These are phyloP conservation scores for Ceratobasidium sp. DNA, from an alignment of 1,284 basidiomycete genomes.

Conservation along the genomic window DNA sequence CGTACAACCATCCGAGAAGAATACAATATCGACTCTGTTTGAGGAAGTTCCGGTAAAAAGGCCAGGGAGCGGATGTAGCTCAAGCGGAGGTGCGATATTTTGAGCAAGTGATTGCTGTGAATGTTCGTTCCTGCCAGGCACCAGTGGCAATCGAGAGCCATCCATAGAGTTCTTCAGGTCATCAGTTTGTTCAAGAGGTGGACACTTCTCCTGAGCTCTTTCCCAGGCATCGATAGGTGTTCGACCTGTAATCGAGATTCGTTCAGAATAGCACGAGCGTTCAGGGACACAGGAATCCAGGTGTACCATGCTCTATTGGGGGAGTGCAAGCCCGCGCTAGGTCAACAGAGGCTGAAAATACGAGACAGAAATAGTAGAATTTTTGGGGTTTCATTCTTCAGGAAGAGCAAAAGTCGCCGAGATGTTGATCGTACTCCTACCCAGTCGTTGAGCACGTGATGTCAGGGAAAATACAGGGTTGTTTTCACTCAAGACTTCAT, in stretches of 20 bases:
- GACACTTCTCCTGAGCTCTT: neutral
- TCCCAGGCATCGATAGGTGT: neutral
- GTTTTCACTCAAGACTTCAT: no score
- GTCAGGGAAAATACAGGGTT: slow-evolving; percentile 19
- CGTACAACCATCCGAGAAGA: slow-evolving; percentile 87
- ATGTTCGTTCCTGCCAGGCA: neutral
- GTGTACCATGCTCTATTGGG: no score
- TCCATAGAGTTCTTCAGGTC: neutral
- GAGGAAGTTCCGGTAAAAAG: slow-evolving; percentile 68
- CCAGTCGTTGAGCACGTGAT: slow-evolving; percentile 16
- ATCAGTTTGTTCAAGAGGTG: neutral
- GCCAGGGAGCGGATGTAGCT: slow-evolving; percentile 63
- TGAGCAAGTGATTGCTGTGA: neutral
- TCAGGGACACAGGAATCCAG: neutral
- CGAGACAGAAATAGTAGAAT: neutral
- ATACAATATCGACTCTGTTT: slow-evolving; percentile 80
- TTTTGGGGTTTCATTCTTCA: neutral
- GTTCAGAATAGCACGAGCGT: neutral
- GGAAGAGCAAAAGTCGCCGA: no score
- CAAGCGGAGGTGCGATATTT: slow-evolving; percentile 59
- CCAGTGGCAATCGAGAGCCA: no score
- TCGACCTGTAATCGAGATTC: neutral
- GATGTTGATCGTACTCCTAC: no score
- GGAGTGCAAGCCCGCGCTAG: neutral
- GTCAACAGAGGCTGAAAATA: neutral